Evolutionary conservation across 768 basidiomycete species (phyloP), one percentile per base, ranked within the genome.

Genomic region (Mycena albidolilacea): DNA sequence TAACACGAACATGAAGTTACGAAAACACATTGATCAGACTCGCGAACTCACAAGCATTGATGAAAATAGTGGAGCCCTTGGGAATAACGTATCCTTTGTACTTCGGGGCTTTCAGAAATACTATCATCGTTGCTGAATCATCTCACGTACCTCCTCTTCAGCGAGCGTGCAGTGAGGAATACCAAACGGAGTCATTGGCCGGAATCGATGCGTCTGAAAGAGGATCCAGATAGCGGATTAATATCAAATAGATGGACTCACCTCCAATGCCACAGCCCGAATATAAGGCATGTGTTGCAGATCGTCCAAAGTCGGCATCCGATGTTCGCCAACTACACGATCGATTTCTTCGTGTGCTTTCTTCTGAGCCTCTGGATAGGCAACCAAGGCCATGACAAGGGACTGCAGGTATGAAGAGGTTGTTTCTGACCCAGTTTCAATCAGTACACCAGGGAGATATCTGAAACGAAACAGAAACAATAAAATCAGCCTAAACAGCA

Each of bases 361-460:
- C 30, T 30, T 30, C 30, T 30, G 30, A 30, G 30, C 30, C 30
- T 30, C 30, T 30, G 30, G 30, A 82, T 77, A 78, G 12, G 77
- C 69, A 19, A 78, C 65, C 73, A 83, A 71, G 23, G 76, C 74
- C 11, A 80, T 64, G 50, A 81, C 55, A 52, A 82, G 71, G 35
- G 70, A 71, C 52, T 81, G 78, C 10, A 81, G 73, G 35, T 61
- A 71, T 1, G 78, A 44, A 6, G 81, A 78, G 14, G 79, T 80
- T 6, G 83, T 83, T 65, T 83, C 80, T 0, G 81, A 78, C 52
- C 67, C 72, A 11, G 80, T 81, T 71, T 83, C 81, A 14, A 84
- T 59, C 6, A 83, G 66, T 1, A 76, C 76, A 15, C 80, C 81
- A 17, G 81, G 79, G 50, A 84, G 76, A 63, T 81, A 78, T 19